Base-by-base conservation (phyloP, 805 yeast genomes). In the Lipomyces orientalis region DNA sequence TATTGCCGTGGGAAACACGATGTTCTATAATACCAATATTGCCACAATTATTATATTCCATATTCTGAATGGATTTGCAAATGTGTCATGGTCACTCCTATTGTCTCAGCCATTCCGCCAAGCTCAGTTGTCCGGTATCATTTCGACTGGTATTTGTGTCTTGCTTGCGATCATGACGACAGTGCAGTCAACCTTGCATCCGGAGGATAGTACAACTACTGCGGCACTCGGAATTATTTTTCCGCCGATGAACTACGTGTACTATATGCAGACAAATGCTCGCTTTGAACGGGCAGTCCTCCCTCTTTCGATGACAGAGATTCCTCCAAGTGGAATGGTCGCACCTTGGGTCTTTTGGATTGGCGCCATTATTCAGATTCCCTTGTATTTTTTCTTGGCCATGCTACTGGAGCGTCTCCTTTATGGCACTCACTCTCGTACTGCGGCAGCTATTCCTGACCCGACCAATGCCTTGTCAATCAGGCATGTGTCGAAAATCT, bases 211-310 rank as follows among this genome's bases (percentile, higher is more conserved):
- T n/a, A 76, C 68, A 3, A 71, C 76, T 1, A 74, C 76, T 1
- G 73, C 75, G 46, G 78, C 71, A 1, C 68, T 78, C 12, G 74
- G 79, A 1, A 67, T 73, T 49, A 49, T 78, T 10, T 78, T 78
- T 65, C 80, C 80, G 19, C 79, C 79, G 9, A 73, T 76, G 75
- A 78, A 75, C 68, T 78, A 78, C 67, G 72, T 76, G 12, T 78
- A 71, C 67, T 77, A 75, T 68, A 67, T 78, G 59, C 75, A 77
- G 60, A 73, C 77, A 14, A 69, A 75, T 14, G 74, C 79, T 10
- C 62, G 78, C 12, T 77, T 72, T 67, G 79, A 78, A 64, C 72
- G 73, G 19, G 72, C 58, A 16, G 65, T 64, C 14, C 43, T 65
- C 52, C 71, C 75, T 1, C 63, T 74, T 19, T 71, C 73, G 52